Percentiles rank a stretch among this genome's conserved stretches.
These are phyloP conservation scores for Malania oleifera DNA, from an alignment of 164 flowering plant genomes.

Conservation along the genomic window DNA sequence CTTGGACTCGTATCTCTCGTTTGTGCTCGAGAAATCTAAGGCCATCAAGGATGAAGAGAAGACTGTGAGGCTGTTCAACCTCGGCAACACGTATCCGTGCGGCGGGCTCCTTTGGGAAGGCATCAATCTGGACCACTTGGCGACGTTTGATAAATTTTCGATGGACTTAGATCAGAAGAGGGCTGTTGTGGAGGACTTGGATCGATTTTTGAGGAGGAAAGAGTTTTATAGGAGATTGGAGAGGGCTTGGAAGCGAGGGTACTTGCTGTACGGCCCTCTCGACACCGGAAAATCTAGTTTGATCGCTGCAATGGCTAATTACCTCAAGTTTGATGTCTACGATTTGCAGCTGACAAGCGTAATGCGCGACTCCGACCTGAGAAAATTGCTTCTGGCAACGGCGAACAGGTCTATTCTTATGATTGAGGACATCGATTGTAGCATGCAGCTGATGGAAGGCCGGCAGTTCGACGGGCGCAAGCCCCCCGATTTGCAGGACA, in stretches of 20 bases:
- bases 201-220: conserved; percentile 24
- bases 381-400: conserved; percentile 19
- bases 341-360: conserved; percentile 24
- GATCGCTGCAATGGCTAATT: conserved; percentile 32
- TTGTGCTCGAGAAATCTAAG: conserved; percentile 21
- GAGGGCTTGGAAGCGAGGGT: conserved; percentile 31
- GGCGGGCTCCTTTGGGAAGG: conserved; percentile 24
- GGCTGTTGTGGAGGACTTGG: conserved; percentile 18
- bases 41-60: conserved; percentile 21
- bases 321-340: conserved; percentile 24
- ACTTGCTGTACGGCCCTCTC: conserved; percentile 23
- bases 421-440: conserved; percentile 30
- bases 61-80: conserved; percentile 29
- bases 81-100: background rate
- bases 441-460: conserved; percentile 15
- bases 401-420: conserved; percentile 26
- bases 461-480: conserved; percentile 8
- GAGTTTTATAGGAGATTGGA: conserved; percentile 25
- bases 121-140: conserved; percentile 26
- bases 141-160: conserved; percentile 27
- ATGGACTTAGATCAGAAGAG: conserved; percentile 19
- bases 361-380: conserved; percentile 17
- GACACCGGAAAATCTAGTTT: conserved; percentile 33
- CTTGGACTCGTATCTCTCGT: conserved; percentile 29
- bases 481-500: conserved; percentile 8